Conservation (phyloP, 2,329 filamentous ascomycete species). For the Tolypocladium tropicale region DNA sequence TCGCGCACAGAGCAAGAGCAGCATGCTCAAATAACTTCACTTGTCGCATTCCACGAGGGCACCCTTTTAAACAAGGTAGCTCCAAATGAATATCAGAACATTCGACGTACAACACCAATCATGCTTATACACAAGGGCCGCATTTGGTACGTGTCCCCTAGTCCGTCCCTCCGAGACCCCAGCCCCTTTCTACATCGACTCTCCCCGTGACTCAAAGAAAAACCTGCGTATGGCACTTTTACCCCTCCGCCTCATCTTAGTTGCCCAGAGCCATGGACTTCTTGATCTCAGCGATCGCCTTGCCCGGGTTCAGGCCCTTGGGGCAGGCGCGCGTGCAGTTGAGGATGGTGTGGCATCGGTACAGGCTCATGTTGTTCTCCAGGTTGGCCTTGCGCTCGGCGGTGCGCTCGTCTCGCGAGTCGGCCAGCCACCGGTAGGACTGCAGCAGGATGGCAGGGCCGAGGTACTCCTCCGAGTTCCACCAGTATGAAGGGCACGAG, state of each 20-base stretch:
- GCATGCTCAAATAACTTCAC: background rate
- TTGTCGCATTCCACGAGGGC: background rate
- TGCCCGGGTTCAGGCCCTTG: constrained; percentile 93
- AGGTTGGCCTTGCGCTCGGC: constrained; percentile 80
- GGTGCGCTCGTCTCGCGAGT: constrained; percentile 86
- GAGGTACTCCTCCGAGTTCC: constrained; percentile 98
- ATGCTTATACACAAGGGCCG: background rate
- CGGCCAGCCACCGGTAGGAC: constrained; percentile 94
- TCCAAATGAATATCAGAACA: background rate
- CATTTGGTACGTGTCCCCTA: background rate
- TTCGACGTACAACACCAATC: background rate
- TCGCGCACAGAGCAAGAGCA: constrained; percentile 14
- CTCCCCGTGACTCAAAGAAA: background rate
- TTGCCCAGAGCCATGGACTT: constrained; percentile 69
- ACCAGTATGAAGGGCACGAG: constrained; percentile 99
- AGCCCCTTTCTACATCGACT: background rate
- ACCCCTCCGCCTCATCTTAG: constrained; percentile 7
- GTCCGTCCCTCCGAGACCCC: background rate
- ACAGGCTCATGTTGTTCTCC: constrained; percentile 98
- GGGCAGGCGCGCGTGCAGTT: constrained; percentile 98
- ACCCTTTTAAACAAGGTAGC: background rate
- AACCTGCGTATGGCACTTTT: background rate
- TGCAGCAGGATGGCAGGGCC: constrained; percentile 93
- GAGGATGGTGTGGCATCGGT: constrained; percentile 97
- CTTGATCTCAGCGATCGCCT: constrained; percentile 97